Percentiles rank a stretch among this genome's conserved stretches.
These are phyloP conservation scores for Didymella pomorum DNA, from an alignment of 2,329 filamentous ascomycete genomes.

Conservation along the genomic window DNA sequence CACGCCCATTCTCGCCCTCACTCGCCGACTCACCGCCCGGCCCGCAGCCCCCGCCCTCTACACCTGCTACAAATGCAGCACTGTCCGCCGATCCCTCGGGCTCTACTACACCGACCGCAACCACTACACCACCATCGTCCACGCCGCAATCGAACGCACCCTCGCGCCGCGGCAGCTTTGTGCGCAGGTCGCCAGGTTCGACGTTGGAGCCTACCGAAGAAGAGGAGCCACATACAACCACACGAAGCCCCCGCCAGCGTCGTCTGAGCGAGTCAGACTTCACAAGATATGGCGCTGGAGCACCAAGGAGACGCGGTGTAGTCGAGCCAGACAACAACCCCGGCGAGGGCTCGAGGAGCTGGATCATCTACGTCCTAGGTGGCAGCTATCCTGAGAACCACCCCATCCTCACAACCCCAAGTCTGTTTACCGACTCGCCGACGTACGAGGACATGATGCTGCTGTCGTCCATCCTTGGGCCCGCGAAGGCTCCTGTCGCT, in stretches of 20 bases:
- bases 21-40: slow-evolving; percentile 65
- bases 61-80: slow-evolving; percentile 65
- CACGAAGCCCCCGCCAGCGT: slow-evolving; percentile 60
- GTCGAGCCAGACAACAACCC: slow-evolving; percentile 66
- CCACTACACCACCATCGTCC: slow-evolving; percentile 47
- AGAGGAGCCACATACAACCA: slow-evolving; percentile 50
- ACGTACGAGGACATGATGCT: slow-evolving; percentile 78
- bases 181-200: slow-evolving; percentile 49
- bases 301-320: slow-evolving; percentile 69
- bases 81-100: slow-evolving; percentile 64
- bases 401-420: slow-evolving; percentile 73
- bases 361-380: slow-evolving; percentile 76
- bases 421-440: slow-evolving; percentile 73
- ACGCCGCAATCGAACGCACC: slow-evolving; percentile 44
- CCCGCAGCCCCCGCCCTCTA: slow-evolving; percentile 69
- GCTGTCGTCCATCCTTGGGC: slow-evolving; percentile 70
- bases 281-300: slow-evolving; percentile 68
- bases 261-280: slow-evolving; percentile 68
- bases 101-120: slow-evolving; percentile 52
- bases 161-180: slow-evolving; percentile 52
- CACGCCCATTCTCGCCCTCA: slow-evolving; percentile 52
- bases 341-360: slow-evolving; percentile 67
- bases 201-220: slow-evolving; percentile 55
- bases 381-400: slow-evolving; percentile 75
- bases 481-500: slow-evolving; percentile 73